Evolutionary conservation across 345 rosid species (phyloP).

Genomic region (Eucalyptus paniculata): DNA sequence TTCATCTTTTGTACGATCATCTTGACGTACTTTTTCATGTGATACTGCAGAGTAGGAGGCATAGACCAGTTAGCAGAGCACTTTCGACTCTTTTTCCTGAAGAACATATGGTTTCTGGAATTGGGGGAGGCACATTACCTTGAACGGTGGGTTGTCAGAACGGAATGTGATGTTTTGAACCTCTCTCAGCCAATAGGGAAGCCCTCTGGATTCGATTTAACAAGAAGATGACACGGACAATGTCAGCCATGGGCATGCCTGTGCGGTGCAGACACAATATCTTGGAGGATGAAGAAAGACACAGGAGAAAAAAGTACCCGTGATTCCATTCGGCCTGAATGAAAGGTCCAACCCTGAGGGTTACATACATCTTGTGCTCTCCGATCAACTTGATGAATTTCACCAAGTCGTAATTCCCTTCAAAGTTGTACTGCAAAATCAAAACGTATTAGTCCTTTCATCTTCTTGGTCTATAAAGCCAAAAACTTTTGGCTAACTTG

Average conservation of each 20-base stretch:
- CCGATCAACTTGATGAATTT: slow-evolving; percentile 51
- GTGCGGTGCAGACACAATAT: neutral
- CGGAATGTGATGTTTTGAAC: slow-evolving; percentile 59
- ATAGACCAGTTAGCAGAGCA: neutral
- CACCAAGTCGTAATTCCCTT: slow-evolving; percentile 62
- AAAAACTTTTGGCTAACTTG: neutral
- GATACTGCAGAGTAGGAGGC: slow-evolving; percentile 4
- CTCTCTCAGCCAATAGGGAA: slow-evolving; percentile 89
- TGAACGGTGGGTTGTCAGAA: slow-evolving; percentile 61
- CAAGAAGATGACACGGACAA: neutral
- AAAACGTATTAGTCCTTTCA: neutral
- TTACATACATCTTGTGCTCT: slow-evolving; percentile 49
- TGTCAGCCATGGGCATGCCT: neutral
- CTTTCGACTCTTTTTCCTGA: neutral
- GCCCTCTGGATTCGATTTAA: slow-evolving; percentile 37
- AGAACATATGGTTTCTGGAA: neutral
- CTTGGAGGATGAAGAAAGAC: neutral
- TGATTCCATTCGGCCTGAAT: slow-evolving; percentile 97
- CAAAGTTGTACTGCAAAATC: slow-evolving; percentile 44
- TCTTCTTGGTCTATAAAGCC: neutral
- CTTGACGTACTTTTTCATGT: slow-evolving; percentile 26
- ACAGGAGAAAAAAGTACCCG: slow-evolving; percentile 34
- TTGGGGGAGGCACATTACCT: slow-evolving; percentile 28
- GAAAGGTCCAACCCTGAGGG: slow-evolving; percentile 78
- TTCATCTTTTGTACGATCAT: slow-evolving; percentile 22